Evolutionary conservation across 352 stramenopile genomes (phyloP), one percentile per base, ranked within the genome.

Genomic region (Phytophthora uliginosa): DNA sequence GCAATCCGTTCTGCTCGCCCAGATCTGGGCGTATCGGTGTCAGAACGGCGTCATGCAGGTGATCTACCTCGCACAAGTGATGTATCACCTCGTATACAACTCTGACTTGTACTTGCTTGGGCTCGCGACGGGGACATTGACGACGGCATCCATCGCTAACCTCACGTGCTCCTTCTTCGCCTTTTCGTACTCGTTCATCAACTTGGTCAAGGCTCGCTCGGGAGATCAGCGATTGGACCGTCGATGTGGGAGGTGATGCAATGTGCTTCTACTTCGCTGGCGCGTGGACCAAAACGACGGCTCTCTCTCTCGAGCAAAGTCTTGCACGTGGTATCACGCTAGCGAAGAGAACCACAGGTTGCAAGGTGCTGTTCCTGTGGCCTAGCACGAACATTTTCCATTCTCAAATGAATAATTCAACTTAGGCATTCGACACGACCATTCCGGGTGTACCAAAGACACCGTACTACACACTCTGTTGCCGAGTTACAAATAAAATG

Each of bases 21-120:
- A 78, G 55, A 78, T 78, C 15, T 78, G 71, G 71, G 71, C 66
- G 7, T 78, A 78, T 33, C 51, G 62, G 1, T 78, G 71, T 48
- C 71, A 78, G 33, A 78, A 66, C n/a, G 71, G 71, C 3, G 60
- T 63, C 3, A 66, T 71, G 60, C 66, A 78, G 36, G 47, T 71
- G 17, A 22, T 71, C 18, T 78, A 78, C 22, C 45, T 74, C 22
- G 52, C 34, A 0, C 66, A 78, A 42, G 60, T 78, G 12, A 51
- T 40, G 4, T 78, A 78, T 24, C 71, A 78, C 13, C 40, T 78
- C 9, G 31, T 68, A 17, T 63, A 62, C 22, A 68, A 70, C 13
- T 78, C 71, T 1, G 55, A 74, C 28, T 55, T 71, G 61, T 78
- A 78, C 52, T 56, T 70, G 47, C 54, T 74, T 13, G 59, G 52